Evolutionary conservation across 129 eudicot genomes (phyloP), one percentile per base, ranked within the genome.

Genomic region (Ambrosia artemisiifolia): DNA sequence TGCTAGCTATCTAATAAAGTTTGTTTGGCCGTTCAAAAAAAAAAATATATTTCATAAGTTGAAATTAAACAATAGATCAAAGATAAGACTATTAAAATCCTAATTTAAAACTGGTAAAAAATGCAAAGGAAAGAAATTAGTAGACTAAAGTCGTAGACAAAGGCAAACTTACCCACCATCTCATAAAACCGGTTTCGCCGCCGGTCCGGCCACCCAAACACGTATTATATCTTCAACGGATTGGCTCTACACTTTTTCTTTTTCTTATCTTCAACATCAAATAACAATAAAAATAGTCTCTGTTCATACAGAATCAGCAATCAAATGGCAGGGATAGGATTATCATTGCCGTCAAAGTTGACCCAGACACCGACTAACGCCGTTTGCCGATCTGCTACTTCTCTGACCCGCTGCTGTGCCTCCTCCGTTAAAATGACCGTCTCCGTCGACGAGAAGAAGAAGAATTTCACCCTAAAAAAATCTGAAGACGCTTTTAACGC

Each of bases 401-500:
- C 79, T 13, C 11, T 30, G 17, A 71, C 30, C 32, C 70, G 74
- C 13, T 72, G 79, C 73, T n/a, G 33, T 13, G 60, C 33, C 4
- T 78, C 81, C 34, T 69, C 83, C 53, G 83, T 89, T 5, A 86
- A 56, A 75, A 80, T 89, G 85, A 70, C 88, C 8, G 82, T 80
- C 48, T 68, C 95, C 44, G 61, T 86, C 62, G 93, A 83, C 63
- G 88, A 85, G 69, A 88, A 90, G 66, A 84, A 85, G 73, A 89
- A 85, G 77, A 79, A 86, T 72, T 94, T 56, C 64, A 80, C 96
- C 50, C 91, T 94, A 57, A 65, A 86, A 75, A 90, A 94, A 57
- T 94, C 99, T 12, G 86, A 90, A 84, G 91, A 94, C 19, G 96
- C 99, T 61, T 90, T 94, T 71, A 85, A 75, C 74, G 82, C 83